These are phyloP conservation scores for Jacaranda copaia DNA, from an alignment of 257 asterid genomes.

Conservation along the genomic window DNA sequence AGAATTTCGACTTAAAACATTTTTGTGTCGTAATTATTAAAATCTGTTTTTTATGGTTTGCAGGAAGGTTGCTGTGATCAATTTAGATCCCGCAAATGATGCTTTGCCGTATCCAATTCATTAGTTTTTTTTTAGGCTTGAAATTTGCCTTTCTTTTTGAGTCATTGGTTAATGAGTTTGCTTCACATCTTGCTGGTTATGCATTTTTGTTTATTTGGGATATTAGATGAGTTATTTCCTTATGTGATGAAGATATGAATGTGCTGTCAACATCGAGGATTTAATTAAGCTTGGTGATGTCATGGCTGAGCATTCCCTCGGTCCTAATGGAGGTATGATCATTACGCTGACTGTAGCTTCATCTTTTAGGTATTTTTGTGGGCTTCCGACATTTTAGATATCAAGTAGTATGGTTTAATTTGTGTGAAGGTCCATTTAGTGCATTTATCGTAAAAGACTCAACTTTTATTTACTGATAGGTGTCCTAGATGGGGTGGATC, in stretches of 20 bases:
- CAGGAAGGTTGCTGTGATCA: constrained; percentile 96
- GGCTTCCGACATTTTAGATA: neutral
- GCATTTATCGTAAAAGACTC: neutral
- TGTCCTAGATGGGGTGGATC: neutral
- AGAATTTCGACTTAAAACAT: neutral
- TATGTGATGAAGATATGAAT: constrained; percentile 75
- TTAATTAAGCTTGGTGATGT: constrained; percentile 89
- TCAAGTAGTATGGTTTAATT: constrained; percentile 1
- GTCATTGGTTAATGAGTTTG: neutral
- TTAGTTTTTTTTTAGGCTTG: constrained; percentile 11
- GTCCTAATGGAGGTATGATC: constrained; percentile 92
- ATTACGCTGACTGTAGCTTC: constrained; percentile 18
- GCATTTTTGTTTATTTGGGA: constrained; percentile 15
- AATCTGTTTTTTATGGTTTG: constrained; percentile 33
- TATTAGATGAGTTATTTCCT: constrained; percentile 47
- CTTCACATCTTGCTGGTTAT: neutral
- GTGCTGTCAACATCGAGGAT: constrained; percentile 92
- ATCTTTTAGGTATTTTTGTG: constrained; percentile 12
- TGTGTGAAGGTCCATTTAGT: constrained; percentile 19
- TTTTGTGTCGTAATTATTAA: neutral
- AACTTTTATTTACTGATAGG: constrained; percentile 5
- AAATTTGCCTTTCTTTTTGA: constrained; percentile 10
- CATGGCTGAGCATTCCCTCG: constrained; percentile 93
- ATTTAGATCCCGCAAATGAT: constrained; percentile 97
- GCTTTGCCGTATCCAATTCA: constrained; percentile 86